These are phyloP conservation scores for Hymenoscyphus repandus DNA, from an alignment of 2,329 filamentous ascomycete genomes.

Conservation along the genomic window DNA sequence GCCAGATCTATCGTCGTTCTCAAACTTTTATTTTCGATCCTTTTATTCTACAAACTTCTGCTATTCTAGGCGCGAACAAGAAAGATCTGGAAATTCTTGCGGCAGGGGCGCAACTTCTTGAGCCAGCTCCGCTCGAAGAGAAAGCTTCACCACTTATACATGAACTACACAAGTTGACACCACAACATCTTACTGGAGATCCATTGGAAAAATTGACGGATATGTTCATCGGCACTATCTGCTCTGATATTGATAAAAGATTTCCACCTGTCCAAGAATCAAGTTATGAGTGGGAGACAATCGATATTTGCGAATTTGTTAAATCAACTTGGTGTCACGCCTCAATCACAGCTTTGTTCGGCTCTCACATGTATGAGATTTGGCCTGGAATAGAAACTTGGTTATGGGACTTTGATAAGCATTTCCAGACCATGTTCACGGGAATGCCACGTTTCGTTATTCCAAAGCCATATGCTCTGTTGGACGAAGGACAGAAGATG, in stretches of 20 bases:
- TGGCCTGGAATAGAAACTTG: slow-evolving; percentile 20
- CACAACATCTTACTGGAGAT: slow-evolving; percentile 11
- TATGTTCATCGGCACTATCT: slow-evolving; percentile 16
- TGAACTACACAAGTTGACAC: slow-evolving; percentile 13
- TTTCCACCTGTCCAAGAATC: slow-evolving; percentile 12
- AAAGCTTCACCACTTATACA: slow-evolving; percentile 14
- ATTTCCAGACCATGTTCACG: slow-evolving; percentile 12
- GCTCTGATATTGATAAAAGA: slow-evolving; percentile 15
- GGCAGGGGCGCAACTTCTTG: slow-evolving; percentile 12
- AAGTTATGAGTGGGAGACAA: slow-evolving; percentile 15
- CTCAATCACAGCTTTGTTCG: slow-evolving; percentile 19
- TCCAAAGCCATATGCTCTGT: slow-evolving; percentile 13
- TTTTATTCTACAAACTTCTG: slow-evolving; percentile 11
- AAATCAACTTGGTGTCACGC: slow-evolving; percentile 17
- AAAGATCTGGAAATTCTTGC: slow-evolving; percentile 16
- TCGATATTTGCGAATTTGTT: slow-evolving; percentile 19
- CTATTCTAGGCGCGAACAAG: slow-evolving; percentile 17
- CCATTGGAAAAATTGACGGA: slow-evolving; percentile 11
- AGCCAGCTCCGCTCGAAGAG: neutral
- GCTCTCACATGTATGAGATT: slow-evolving; percentile 16
- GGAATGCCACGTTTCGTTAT: slow-evolving; percentile 16
- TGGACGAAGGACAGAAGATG: slow-evolving; percentile 12
- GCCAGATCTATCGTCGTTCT: slow-evolving; percentile 18
- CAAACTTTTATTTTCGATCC: slow-evolving; percentile 20
- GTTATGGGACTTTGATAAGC: slow-evolving; percentile 21